Base-by-base conservation (phyloP, 305 asterid species). In the Fraxinus nigra region DNA sequence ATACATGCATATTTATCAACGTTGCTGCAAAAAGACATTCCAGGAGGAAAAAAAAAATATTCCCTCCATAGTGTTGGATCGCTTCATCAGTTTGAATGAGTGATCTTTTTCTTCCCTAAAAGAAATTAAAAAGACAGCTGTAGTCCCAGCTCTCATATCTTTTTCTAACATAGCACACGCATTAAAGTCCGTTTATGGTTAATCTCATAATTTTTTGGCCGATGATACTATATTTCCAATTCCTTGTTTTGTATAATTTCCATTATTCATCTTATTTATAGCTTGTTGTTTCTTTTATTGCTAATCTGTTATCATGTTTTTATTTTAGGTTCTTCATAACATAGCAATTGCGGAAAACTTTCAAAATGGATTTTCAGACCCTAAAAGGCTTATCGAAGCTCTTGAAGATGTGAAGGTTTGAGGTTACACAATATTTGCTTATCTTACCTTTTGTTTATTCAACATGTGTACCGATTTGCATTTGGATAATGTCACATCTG, bases 351-450 rank as follows among this genome's bases (percentile, higher is more conserved):
- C 90, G 35, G 93, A 90, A 86, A 87, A 79, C 86, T 90, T 88
- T 83, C 97, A 87, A 91, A 93, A 90, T 86, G 98, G 95, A 16
- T 90, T 90, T 88, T 86, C 90, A 72, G 89, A 93, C 87, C 97
- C 97, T 63, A 89, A 87, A 89, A 93, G 81, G 86, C 94, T 95
- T 82, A 89, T 95, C 74, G 89, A 92, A 82, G 88, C 86, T 78
- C 91, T 95, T 82, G 90, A 88, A 87, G 85, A 90, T 80, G 85
- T 94, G 61, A 93, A 93, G 98, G 98, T 94, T 82, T 78, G 92
- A 88, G 26, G 63, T 78, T 73, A 73, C 7, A 32, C 34, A 13
- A 70, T 70, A 11, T 70, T 32, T 32, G 40, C 75, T 13, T 32
- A 70, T 70, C 75, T 32, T 70, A 70, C 22, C 75, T 70, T 54